Evolutionary conservation across 2,329 filamentous ascomycete species (phyloP).

Genomic region (Trichothecium sympodiale): DNA sequence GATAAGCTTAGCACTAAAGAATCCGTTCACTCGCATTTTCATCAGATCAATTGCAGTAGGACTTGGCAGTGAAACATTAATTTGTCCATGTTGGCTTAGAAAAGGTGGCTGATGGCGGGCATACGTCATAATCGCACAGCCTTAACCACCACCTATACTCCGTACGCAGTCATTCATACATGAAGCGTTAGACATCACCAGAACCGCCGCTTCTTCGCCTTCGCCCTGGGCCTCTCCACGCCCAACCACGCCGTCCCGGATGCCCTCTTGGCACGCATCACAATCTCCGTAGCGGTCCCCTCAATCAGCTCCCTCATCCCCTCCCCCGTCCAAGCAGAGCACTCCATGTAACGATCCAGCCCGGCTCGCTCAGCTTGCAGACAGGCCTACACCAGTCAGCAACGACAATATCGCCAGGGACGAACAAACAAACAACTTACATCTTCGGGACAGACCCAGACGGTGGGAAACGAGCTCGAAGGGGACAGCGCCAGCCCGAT

Average conservation of each 20-base stretch:
- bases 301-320: conserved; percentile 20
- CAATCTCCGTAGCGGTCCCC: conserved; percentile 13
- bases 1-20: no score
- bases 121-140: no score
- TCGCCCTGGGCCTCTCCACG: conserved; percentile 7
- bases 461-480: conserved; percentile 12
- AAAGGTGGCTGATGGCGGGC: no score
- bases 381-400: conserved; percentile 13
- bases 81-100: no score
- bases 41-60: no score
- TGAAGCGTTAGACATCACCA: background rate
- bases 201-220: conserved; percentile 11
- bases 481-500: conserved; percentile 2
- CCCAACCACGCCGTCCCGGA: no score
- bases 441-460: conserved; percentile 19
- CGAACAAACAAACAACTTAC: conserved; percentile 8
- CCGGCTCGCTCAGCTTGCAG: conserved; percentile 20
- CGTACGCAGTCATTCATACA: no score
- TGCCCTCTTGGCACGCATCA: conserved; percentile 8
- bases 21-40: no score
- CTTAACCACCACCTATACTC: no score
- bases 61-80: no score
- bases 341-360: conserved; percentile 20
- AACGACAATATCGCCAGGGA: background rate
- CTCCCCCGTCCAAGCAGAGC: conserved; percentile 23